Evolutionary conservation across 345 rosid genomes (phyloP).

Genomic region (Hibiscus mutabilis): DNA sequence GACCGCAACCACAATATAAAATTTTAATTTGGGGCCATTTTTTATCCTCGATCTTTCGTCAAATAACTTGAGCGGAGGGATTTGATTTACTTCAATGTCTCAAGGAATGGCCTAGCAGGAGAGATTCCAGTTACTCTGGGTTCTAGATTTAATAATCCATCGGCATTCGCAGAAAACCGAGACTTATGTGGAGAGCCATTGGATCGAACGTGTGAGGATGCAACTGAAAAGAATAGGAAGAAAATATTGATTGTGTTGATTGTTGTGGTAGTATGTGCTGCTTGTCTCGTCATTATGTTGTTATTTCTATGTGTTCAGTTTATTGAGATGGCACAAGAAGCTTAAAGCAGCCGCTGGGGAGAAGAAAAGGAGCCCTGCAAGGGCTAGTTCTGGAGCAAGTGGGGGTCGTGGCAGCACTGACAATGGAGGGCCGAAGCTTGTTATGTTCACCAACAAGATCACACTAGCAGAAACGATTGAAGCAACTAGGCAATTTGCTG

Average conservation of each 20-base stretch:
- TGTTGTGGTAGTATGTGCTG: slow-evolving; percentile 47
- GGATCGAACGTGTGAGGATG: slow-evolving; percentile 34
- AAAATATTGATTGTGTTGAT: slow-evolving; percentile 56
- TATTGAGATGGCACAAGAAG: slow-evolving; percentile 76
- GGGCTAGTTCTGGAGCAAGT: slow-evolving; percentile 72
- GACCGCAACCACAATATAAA: no score
- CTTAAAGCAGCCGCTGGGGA: slow-evolving; percentile 68
- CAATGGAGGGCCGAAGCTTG: slow-evolving; percentile 80
- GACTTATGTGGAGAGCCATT: slow-evolving; percentile 74
- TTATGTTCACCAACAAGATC: slow-evolving; percentile 90
- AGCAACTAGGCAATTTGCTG: slow-evolving; percentile 85
- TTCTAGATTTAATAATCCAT: slow-evolving; percentile 50
- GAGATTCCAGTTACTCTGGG: slow-evolving; percentile 58
- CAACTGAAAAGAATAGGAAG: slow-evolving; percentile 34
- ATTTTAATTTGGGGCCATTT: no score
- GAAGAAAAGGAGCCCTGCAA: slow-evolving; percentile 79
- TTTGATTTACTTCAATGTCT: slow-evolving; percentile 70
- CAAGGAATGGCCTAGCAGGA: slow-evolving; percentile 63
- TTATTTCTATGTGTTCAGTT: slow-evolving; percentile 77
- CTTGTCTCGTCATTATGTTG: slow-evolving; percentile 60
- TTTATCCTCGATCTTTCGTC: slow-evolving; percentile 72
- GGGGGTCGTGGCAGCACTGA: slow-evolving; percentile 81
- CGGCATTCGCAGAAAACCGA: slow-evolving; percentile 47
- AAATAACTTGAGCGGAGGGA: slow-evolving; percentile 68
- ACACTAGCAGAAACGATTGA: slow-evolving; percentile 79